These are phyloP conservation scores for Aspergillus brunneoviolaceus DNA, from an alignment of 2,329 filamentous ascomycete genomes.

Conservation along the genomic window DNA sequence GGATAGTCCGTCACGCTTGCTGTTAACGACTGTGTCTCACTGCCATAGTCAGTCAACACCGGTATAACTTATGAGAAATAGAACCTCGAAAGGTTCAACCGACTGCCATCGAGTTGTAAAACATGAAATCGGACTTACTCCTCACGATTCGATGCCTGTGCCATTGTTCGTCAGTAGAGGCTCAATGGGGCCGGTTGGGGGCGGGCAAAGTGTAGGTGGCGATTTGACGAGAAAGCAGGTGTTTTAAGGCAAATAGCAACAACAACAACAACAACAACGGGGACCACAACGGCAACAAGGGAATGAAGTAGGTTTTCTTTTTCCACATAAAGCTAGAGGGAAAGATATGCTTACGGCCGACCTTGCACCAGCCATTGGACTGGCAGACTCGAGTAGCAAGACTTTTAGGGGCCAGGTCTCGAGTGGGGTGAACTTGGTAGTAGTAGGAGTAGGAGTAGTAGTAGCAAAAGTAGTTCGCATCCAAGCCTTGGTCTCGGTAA, in stretches of 20 bases:
- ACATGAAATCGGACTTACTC: conserved; percentile 22
- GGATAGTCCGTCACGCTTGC: conserved; percentile 46
- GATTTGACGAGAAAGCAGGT: background rate
- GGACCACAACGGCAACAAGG: background rate
- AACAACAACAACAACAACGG: background rate
- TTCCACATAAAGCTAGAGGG: background rate
- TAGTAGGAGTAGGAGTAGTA: background rate
- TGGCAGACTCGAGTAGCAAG: conserved; percentile 7
- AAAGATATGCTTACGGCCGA: conserved; percentile 16
- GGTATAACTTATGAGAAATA: background rate
- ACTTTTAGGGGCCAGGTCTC: conserved; percentile 5
- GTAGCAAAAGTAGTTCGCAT: background rate
- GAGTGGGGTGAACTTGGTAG: conserved; percentile 11
- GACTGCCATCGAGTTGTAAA: background rate
- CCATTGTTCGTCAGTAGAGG: conserved; percentile 23
- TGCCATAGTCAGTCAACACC: conserved; percentile 14
- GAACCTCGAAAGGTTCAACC: background rate
- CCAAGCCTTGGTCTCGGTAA: conserved; percentile 2
- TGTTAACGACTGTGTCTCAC: conserved; percentile 45
- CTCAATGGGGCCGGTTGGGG: conserved; percentile 11
- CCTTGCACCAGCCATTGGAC: conserved; percentile 14
- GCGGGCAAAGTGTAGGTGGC: background rate
- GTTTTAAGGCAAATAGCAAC: background rate
- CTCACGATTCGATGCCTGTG: conserved; percentile 27
- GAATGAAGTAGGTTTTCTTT: background rate